Percentiles rank a stretch among this genome's conserved stretches.
Evolutionary conservation across 768 basidiomycete genomes (phyloP).

Genomic region (Lentinus brumalis): DNA sequence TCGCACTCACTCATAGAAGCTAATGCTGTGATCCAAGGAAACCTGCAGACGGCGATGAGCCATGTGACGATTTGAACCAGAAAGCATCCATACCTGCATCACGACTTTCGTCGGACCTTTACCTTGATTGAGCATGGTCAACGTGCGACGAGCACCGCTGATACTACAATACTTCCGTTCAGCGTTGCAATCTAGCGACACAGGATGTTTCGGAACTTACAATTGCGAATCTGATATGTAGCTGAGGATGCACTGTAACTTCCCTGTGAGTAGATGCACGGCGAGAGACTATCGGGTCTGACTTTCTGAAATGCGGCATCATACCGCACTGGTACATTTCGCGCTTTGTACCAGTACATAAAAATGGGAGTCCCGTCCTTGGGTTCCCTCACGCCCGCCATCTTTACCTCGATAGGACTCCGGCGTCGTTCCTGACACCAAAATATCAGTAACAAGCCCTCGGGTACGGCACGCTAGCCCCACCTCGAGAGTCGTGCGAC

Average conservation of each 20-base stretch:
- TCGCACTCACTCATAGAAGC: slow-evolving; percentile 69
- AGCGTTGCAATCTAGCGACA: neutral
- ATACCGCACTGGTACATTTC: slow-evolving; percentile 59
- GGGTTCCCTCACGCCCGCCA: slow-evolving; percentile 46
- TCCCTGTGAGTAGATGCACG: neutral
- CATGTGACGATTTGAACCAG: neutral
- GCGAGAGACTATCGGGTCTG: neutral
- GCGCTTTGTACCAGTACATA: slow-evolving; percentile 83
- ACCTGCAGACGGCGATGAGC: slow-evolving; percentile 42
- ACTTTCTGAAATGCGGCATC: slow-evolving; percentile 80
- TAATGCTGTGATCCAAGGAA: slow-evolving; percentile 77
- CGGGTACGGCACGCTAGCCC: neutral
- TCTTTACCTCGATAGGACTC: slow-evolving; percentile 71
- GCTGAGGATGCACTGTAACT: slow-evolving; percentile 68
- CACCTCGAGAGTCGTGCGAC: slow-evolving; percentile 20
- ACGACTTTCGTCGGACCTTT: slow-evolving; percentile 43
- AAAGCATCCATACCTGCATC: slow-evolving; percentile 57
- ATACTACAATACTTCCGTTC: slow-evolving; percentile 46
- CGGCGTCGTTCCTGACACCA: slow-evolving; percentile 56
- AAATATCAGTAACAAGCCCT: neutral
- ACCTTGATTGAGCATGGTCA: slow-evolving; percentile 39
- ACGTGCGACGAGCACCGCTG: slow-evolving; percentile 51
- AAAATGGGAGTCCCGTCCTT: slow-evolving; percentile 51
- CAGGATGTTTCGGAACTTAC: slow-evolving; percentile 44
- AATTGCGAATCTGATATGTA: slow-evolving; percentile 81